Percentiles rank a stretch among this genome's conserved stretches.
Evolutionary conservation across 495 filamentous ascomycete genomes (phyloP).

Genomic region (Coniosporium apollinis): DNA sequence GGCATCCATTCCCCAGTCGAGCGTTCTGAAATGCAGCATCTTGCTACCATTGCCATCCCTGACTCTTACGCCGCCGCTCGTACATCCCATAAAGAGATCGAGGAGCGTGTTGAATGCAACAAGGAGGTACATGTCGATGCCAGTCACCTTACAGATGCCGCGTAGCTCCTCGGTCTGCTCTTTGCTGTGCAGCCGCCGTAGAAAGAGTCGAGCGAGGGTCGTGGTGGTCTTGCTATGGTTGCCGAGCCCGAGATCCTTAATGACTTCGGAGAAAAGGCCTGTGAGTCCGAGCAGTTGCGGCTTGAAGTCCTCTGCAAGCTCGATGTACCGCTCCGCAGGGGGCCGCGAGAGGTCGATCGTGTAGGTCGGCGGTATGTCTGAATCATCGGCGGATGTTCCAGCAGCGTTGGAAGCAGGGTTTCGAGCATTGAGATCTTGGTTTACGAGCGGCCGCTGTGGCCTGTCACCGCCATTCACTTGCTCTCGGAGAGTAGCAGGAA

Average conservation of each 20-base stretch:
- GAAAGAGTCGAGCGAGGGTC: constrained; percentile 24
- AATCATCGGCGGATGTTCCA: too few relatives aligned
- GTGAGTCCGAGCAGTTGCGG: constrained; percentile 25
- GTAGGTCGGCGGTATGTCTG: constrained; percentile 19
- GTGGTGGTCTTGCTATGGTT: constrained; percentile 18
- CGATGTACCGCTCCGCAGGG: constrained; percentile 36
- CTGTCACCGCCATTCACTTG: too few relatives aligned
- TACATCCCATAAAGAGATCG: constrained; percentile 50
- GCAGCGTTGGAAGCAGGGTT: too few relatives aligned
- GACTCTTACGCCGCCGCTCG: constrained; percentile 35
- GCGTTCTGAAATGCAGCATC: constrained; percentile 48
- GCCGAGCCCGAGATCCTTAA: constrained; percentile 7
- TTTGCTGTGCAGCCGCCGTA: constrained; percentile 31
- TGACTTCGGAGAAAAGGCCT: constrained; percentile 31
- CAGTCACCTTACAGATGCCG: constrained; percentile 36
- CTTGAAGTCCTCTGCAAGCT: constrained; percentile 29
- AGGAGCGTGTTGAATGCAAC: constrained; percentile 45
- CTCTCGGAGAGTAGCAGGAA: too few relatives aligned
- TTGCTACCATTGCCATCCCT: constrained; percentile 12
- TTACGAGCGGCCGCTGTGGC: too few relatives aligned
- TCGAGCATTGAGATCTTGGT: too few relatives aligned
- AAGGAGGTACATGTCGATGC: constrained; percentile 40
- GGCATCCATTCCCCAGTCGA: constrained; percentile 52
- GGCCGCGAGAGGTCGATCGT: constrained; percentile 42
- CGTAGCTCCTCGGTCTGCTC: constrained; percentile 47